Evolutionary conservation across 2,329 filamentous ascomycete genomes (phyloP), one percentile per base, ranked within the genome.

Genomic region (Stachybotrys chartarum): DNA sequence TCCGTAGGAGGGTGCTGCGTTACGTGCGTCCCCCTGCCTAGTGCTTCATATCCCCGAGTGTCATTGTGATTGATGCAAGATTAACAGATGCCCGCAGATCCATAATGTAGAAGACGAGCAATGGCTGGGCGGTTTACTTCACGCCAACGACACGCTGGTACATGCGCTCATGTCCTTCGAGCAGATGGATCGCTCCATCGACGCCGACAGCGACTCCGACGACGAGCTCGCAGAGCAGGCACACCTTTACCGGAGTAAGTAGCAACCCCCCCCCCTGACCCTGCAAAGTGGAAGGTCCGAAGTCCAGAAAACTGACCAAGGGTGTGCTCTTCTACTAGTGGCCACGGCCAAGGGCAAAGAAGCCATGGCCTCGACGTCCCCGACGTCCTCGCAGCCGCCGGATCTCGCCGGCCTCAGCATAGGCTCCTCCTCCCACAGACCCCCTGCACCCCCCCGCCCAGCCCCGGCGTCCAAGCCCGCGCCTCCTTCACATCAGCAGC

Each of bases 61-160:
- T 31, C 17, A 18, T 46, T n/a, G 30, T 46, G 39, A 52, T 57
- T 30, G 57, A 17, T 30, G 58, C 39, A 3, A 46, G 45, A 17
- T 17, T 42, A 42, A 42, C 14, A 5, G 35, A 14, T 14, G 35
- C 14, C 10, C 35, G 39, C 55, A 86, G 83, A 96, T 97, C 59
- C 91, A 97, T 66, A 82, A 91, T 52, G 88, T 97, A 12, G 90
- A 96, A 68, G 87, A 85, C 8, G 93, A 97, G 66, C 86, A 97
- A 65, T 97, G 89, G 79, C 85, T 99, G 8, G 94, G 93, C 47
- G 87, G 90, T 58, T 79, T 99, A 5, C 85, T 99, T 17, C 90
- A 94, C 65, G 92, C 93, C 60, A 97, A 99, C 65, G 94, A 99
- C 64, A 90, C 96, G 71, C 85, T 99, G n/a, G 90, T 97, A 46